phyloP scores from a whole-genome alignment of 208 protist species.

The Naegleria gruberi region DNA sequence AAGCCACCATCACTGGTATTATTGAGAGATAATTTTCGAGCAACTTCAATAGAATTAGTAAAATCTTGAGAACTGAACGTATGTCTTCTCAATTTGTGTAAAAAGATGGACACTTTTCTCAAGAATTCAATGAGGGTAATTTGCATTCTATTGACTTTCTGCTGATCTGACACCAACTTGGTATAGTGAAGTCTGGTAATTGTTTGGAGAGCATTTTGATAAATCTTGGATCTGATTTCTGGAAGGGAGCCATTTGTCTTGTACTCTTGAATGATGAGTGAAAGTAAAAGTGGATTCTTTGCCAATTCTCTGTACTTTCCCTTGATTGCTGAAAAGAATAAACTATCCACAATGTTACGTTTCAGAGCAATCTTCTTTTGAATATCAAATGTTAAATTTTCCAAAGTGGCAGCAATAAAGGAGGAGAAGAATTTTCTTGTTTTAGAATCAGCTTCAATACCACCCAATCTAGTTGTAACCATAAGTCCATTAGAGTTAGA shows the following conservation, averaged over 20 bases:
- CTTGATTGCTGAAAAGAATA: not conserved
- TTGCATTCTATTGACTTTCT: not conserved
- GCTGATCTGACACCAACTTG: not conserved
- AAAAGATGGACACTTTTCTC: not conserved
- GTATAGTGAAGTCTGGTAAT: not conserved
- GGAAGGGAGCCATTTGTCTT: not conserved
- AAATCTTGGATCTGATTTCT: not conserved
- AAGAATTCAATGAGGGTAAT: not conserved
- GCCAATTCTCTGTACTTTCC: slow-evolving; percentile 20
- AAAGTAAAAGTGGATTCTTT: not conserved
- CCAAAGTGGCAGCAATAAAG: not conserved
- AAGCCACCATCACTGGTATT: not conserved
- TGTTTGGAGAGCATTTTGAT: not conserved
- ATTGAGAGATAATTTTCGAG: not conserved
- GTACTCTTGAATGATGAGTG: not conserved
- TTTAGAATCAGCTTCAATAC: not conserved
- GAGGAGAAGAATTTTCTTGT: not conserved
- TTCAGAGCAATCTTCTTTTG: not conserved
- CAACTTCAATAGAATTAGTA: not conserved
- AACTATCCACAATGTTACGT: not conserved
- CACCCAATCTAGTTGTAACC: not conserved
- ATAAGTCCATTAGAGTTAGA: not conserved
- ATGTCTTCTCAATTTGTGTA: not conserved
- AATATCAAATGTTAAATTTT: slow-evolving; percentile 1
- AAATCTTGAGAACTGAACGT: not conserved